phyloP scores from a whole-genome alignment of 2,329 filamentous ascomycete species.

The Dissoconium aciculare region DNA sequence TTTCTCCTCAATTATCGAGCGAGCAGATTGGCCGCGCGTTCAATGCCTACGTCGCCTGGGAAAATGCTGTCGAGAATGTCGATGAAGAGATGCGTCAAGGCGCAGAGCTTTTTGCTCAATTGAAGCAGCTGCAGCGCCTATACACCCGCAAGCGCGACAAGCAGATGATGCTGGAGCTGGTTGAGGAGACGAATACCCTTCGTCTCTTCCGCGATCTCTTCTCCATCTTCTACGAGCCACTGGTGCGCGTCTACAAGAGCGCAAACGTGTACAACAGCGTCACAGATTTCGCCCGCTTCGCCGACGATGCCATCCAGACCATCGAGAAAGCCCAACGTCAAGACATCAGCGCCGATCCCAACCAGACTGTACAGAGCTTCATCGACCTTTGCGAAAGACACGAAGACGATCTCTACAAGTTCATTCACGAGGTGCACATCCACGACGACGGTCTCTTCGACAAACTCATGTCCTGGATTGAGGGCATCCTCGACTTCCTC shows the following conservation, averaged over 20 bases:
- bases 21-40: conserved; percentile 73
- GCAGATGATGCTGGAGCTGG: conserved; percentile 88
- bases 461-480: conserved; percentile 92
- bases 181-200: conserved; percentile 95
- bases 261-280: conserved; percentile 97
- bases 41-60: conserved; percentile 94
- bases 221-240: conserved; percentile 95
- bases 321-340: conserved; percentile 52
- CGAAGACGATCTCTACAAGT: conserved; percentile 96
- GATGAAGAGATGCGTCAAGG: conserved; percentile 80
- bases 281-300: conserved; percentile 85
- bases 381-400: conserved; percentile 93
- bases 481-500: conserved; percentile 86
- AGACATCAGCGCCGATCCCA: conserved; percentile 87
- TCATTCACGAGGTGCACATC: conserved; percentile 91
- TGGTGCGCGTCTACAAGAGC: conserved; percentile 94
- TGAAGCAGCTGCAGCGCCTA: conserved; percentile 89
- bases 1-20: conserved; percentile 54
- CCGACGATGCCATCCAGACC: conserved; percentile 82
- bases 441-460: conserved; percentile 96
- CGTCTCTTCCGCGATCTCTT: conserved; percentile 91
- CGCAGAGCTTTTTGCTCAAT: conserved; percentile 79
- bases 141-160: conserved; percentile 87
- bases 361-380: conserved; percentile 94
- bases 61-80: conserved; percentile 79